Evolutionary conservation across 2,329 filamentous ascomycete genomes (phyloP), one percentile per base, ranked within the genome.

Genomic region (Curvularia eragrostidis): DNA sequence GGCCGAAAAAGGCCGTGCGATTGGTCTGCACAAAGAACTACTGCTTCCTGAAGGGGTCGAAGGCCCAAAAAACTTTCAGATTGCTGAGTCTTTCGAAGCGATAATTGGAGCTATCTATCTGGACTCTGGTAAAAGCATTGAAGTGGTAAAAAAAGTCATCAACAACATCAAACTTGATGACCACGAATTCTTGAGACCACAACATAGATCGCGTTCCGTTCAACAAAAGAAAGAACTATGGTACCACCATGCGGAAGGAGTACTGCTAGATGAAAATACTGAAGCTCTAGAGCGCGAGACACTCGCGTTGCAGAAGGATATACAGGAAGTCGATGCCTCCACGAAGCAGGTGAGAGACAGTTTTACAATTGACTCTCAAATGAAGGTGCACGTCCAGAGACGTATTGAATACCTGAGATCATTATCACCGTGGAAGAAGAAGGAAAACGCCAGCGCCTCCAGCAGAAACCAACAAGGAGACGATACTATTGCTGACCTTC

Each of bases 61-160:
- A 7, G 12, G 5, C 2, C 18, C 32, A n/a, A 26, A 32, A 23
- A 30, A 28, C 4, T 24, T 59, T 36, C n/a, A 54, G 9, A 48
- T 67, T 12, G 62, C 65, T 5, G 68, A 70, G 48, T 58, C 65
- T 5, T 54, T 70, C 15, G 66, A 69, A 48, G 63, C 68, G 10
- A 54, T 70, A 32, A 32, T 70, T 13, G 68, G 66, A n/a, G 68
- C 68, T 36, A 47, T 69, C 2, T 69, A 68, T 44, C 26, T 67
- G 28, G 68, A 70, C 48, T 67, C 64, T 15, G 52, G 47, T 12
- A 36, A 62, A 12, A 48, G 28, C 9, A 10, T 66, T 6, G 28
- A 46, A 5, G 46, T 21, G 21, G 59, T 69, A 2, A 57, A 57
- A n/a, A 36, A 44, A 3, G 53, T 66, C n/a, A 24, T 68, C 23